Percentiles rank a stretch among this genome's conserved stretches.
phyloP scores from a whole-genome alignment of 2,329 filamentous ascomycete genomes.

The Dissoconium aciculare region DNA sequence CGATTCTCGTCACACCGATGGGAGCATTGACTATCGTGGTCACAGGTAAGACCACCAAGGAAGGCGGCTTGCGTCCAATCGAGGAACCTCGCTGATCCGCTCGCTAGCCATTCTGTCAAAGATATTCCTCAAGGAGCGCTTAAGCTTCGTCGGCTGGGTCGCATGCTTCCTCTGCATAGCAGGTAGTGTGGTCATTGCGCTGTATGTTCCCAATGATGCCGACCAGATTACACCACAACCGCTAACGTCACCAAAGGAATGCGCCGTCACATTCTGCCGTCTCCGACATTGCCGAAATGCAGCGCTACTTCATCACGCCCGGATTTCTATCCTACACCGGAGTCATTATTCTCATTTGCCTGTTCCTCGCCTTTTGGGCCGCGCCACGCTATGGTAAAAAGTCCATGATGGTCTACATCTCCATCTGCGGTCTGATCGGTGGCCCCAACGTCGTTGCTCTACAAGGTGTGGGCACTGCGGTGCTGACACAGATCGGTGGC shows the following conservation, averaged over 20 bases:
- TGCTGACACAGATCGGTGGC: conserved; percentile 71
- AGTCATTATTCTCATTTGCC: conserved; percentile 59
- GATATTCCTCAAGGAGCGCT: conserved; percentile 86
- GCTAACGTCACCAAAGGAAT: too few species aligned
- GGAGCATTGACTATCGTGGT: conserved; percentile 87
- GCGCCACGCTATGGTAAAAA: conserved; percentile 86
- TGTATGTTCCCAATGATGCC: too few species aligned
- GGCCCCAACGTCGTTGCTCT: conserved; percentile 90
- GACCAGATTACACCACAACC: too few species aligned
- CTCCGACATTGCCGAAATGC: conserved; percentile 79
- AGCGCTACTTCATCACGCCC: conserved; percentile 68
- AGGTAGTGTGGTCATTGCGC: conserved; percentile 80
- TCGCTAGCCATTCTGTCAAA: conserved; percentile 66
- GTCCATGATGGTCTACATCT: conserved; percentile 95
- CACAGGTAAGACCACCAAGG: conserved; percentile 39
- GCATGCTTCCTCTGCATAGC: conserved; percentile 92
- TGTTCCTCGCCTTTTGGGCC: conserved; percentile 60
- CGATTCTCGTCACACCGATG: conserved; percentile 83
- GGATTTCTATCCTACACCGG: conserved; percentile 78
- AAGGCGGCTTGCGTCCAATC: neutral
- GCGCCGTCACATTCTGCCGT: conserved; percentile 77
- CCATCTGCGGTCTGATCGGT: conserved; percentile 87
- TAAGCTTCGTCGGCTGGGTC: conserved; percentile 92
- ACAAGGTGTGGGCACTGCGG: conserved; percentile 80
- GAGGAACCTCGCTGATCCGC: neutral